Evolutionary conservation across 495 filamentous ascomycete species (phyloP).

Genomic region (Xylaria curta): DNA sequence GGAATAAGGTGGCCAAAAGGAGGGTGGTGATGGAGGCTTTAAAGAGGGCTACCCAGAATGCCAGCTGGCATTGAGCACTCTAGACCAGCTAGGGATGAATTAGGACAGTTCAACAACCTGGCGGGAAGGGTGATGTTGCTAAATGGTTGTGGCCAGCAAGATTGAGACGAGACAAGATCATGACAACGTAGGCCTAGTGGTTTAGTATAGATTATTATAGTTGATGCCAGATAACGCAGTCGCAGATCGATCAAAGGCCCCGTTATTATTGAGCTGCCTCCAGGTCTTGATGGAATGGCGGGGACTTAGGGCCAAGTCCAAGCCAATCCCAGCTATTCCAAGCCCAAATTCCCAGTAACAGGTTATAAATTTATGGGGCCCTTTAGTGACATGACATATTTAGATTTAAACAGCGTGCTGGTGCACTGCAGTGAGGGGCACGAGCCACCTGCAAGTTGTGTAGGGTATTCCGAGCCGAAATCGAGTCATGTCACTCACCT

Average conservation of each 20-base stretch:
- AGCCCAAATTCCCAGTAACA: slow-evolving; percentile 10
- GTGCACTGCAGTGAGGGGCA: slow-evolving; percentile 1
- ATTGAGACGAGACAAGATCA: not conserved
- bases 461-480: not conserved
- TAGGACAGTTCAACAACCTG: not conserved
- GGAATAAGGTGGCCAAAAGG: not conserved
- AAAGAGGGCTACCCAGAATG: slow-evolving; percentile 34
- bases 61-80: slow-evolving; percentile 45
- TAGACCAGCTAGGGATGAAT: slow-evolving; percentile 38
- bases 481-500: slow-evolving; percentile 1
- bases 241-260: slow-evolving; percentile 18
- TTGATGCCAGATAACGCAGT: slow-evolving; percentile 45
- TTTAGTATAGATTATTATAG: slow-evolving; percentile 7
- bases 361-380: not conserved
- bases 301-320: slow-evolving; percentile 25
- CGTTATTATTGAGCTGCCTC: slow-evolving; percentile 30
- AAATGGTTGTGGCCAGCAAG: slow-evolving; percentile 8
- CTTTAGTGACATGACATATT: not conserved
- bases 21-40: slow-evolving; percentile 13
- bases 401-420: not conserved
- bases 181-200: slow-evolving; percentile 7
- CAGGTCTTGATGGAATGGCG: slow-evolving; percentile 27
- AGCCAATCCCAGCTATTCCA: not conserved
- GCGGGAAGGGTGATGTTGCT: slow-evolving; percentile 8
- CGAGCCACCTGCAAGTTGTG: slow-evolving; percentile 4